These are phyloP conservation scores for Podila epicladia DNA, from an alignment of 192 early-diverging fungal species.

Conservation along the genomic window DNA sequence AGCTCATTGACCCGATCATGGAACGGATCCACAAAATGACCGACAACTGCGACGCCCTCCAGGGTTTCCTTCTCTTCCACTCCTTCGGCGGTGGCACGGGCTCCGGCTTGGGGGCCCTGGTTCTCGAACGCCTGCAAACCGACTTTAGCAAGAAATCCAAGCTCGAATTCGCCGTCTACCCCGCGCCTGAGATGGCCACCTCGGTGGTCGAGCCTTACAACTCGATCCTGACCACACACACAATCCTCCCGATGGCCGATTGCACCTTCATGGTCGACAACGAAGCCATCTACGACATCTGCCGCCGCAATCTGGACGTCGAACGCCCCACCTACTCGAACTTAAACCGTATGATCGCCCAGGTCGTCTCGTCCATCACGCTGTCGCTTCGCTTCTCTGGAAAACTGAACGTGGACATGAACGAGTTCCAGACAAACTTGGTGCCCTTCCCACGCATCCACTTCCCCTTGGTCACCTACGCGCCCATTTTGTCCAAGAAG, in stretches of 20 bases:
- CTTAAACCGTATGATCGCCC: constrained; percentile 96
- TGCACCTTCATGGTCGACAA: constrained; percentile 99
- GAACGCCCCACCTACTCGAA: constrained; percentile 97
- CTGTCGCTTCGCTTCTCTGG: constrained; percentile 98
- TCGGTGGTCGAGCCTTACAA: constrained; percentile 98
- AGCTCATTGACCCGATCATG: constrained; percentile 59
- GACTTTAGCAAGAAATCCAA: constrained; percentile 99
- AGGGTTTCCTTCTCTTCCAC: constrained; percentile 66
- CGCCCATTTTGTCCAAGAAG: constrained; percentile 92
- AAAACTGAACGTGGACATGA: constrained; percentile 98
- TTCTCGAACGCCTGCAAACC: constrained; percentile 97
- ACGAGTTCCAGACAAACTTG: constrained; percentile 99
- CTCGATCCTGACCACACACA: constrained; percentile 99
- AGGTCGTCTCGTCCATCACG: constrained; percentile 99
- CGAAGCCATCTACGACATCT: constrained; percentile 99
- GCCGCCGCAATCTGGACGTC: constrained; percentile 97
- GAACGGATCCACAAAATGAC: constrained; percentile 61
- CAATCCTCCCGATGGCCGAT: constrained; percentile 97
- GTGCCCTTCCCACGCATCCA: constrained; percentile 99
- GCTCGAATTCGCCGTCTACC: constrained; percentile 99
- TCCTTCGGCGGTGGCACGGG: constrained; percentile 70
- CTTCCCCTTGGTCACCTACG: constrained; percentile 98
- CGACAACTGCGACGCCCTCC: constrained; percentile 58
- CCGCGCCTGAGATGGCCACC: constrained; percentile 96
- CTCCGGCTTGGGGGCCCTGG: constrained; percentile 83